A percentile compares a stretch with the other conserved stretches of the same genome.
These are phyloP conservation scores for Fusarium sp. DNA, from an alignment of 2,329 filamentous ascomycete species.

Conservation along the genomic window DNA sequence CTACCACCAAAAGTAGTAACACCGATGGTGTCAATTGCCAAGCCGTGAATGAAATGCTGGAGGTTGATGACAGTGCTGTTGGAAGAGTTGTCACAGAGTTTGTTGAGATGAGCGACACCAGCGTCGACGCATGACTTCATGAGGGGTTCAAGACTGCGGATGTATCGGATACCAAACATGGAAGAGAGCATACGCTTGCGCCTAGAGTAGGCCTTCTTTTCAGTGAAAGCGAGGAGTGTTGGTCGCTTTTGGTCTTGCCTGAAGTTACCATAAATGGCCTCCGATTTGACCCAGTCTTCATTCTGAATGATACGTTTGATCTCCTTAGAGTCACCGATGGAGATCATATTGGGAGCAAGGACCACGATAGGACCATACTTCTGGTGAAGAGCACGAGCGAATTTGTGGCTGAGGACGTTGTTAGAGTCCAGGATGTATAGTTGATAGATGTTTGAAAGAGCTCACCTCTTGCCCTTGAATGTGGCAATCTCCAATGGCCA, in stretches of 20 bases:
- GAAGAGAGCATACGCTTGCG: constrained; percentile 15
- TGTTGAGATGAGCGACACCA: constrained; percentile 8
- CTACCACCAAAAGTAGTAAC: constrained; percentile 12
- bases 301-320: constrained; percentile 8
- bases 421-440: background rate
- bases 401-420: background rate
- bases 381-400: constrained; percentile 1
- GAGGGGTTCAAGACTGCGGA: constrained; percentile 14
- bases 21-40: constrained; percentile 9
- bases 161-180: constrained; percentile 13
- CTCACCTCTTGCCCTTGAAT: constrained; percentile 7
- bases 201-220: constrained; percentile 8
- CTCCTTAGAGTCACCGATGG: constrained; percentile 5
- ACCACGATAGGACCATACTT: constrained; percentile 15
- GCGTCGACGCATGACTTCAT: constrained; percentile 9
- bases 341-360: constrained; percentile 9
- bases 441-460: accelerated
- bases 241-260: constrained; percentile 11
- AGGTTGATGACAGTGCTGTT: constrained; percentile 5
- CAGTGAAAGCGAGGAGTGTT: constrained; percentile 12
- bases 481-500: constrained; percentile 13
- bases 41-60: constrained; percentile 11
- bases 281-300: constrained; percentile 15
- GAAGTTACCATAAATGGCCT: constrained; percentile 12
- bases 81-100: constrained; percentile 1